Conservation (phyloP, 2,329 filamentous ascomycete species). For the Rosellinia necatrix region DNA sequence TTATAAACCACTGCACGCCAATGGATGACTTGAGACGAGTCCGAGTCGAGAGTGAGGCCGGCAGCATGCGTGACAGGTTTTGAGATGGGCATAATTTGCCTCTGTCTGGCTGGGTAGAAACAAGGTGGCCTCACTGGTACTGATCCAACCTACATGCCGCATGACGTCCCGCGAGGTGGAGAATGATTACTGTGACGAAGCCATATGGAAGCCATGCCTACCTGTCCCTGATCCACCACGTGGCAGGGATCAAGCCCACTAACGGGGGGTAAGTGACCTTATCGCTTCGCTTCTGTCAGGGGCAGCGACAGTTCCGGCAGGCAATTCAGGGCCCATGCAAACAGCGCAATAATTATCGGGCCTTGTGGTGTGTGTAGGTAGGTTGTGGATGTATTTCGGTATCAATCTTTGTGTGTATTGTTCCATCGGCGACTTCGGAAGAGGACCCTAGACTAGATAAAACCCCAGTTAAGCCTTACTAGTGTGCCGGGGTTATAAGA, state of each 20-base stretch:
- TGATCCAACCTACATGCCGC: background rate
- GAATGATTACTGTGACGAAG: conserved; percentile 26
- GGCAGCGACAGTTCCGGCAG: conserved; percentile 18
- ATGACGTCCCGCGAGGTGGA: conserved; percentile 2
- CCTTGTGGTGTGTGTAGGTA: conserved; percentile 15
- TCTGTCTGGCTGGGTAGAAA: too few species aligned
- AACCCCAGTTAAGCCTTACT: conserved; percentile 11
- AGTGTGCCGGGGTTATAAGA: conserved; percentile 1
- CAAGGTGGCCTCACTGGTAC: background rate
- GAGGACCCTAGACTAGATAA: background rate
- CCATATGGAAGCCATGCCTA: conserved; percentile 9
- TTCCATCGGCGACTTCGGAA: conserved; percentile 9
- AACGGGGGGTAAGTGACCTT: conserved; percentile 9
- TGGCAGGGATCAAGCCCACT: conserved; percentile 12
- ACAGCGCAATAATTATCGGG: conserved; percentile 11
- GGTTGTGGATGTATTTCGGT: too few species aligned
- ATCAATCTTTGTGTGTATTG: background rate
- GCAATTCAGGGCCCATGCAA: conserved; percentile 10
- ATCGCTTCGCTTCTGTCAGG: conserved; percentile 14
- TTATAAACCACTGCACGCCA: too few species aligned
- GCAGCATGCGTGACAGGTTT: background rate
- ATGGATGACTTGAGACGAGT: too few species aligned
- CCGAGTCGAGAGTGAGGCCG: too few species aligned
- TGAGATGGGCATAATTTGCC: too few species aligned
- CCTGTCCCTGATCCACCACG: conserved; percentile 22